These are phyloP conservation scores for Thinopyrum elongatum DNA, from an alignment of 176 grass and related monocot genomes.

Conservation along the genomic window DNA sequence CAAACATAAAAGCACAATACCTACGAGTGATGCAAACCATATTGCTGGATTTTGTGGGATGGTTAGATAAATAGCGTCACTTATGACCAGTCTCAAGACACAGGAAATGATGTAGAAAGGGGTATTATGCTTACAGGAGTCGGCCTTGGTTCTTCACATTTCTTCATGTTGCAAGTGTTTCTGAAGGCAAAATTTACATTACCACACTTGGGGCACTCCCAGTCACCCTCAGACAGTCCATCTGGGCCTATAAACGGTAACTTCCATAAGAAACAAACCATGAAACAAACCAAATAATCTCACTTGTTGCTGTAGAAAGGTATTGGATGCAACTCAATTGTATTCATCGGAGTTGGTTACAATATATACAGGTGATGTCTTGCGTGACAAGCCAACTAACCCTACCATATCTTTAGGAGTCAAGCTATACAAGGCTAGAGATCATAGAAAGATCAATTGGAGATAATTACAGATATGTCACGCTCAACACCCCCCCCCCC, in stretches of 20 bases:
- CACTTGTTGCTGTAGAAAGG: too few relatives aligned
- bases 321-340: too few relatives aligned
- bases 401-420: too few relatives aligned
- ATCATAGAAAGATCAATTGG: too few relatives aligned
- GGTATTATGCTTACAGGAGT: constrained; percentile 45
- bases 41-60: background rate
- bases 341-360: too few relatives aligned
- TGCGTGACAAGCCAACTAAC: too few relatives aligned
- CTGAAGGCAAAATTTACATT: constrained; percentile 93
- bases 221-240: constrained; percentile 84
- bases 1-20: too few relatives aligned
- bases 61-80: background rate
- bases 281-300: background rate
- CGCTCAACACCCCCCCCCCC: too few relatives aligned
- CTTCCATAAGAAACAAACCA: constrained; percentile 1
- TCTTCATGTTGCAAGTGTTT: constrained; percentile 97
- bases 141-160: constrained; percentile 82
- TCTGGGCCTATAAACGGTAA: constrained; percentile 63
- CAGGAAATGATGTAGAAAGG: background rate
- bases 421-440: too few relatives aligned
- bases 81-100: background rate
- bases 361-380: too few relatives aligned
- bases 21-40: too few relatives aligned
- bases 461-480: too few relatives aligned
- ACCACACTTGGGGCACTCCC: constrained; percentile 85